Conservation (phyloP, 2,329 filamentous ascomycete genomes). For the Paecilomyces sp. region DNA sequence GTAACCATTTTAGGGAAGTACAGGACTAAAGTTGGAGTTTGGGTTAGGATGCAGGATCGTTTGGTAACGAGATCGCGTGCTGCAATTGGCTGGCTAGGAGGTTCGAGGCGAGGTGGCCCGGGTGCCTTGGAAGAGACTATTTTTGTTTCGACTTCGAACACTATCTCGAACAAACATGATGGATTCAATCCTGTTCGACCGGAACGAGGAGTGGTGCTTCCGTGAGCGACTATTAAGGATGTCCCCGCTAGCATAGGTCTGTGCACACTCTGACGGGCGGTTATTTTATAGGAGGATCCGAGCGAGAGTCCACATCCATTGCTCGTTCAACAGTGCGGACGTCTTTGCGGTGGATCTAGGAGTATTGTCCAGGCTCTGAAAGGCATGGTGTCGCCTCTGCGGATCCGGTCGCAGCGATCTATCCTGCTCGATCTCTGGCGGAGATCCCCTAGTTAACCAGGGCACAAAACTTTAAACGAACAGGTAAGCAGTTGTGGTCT, state of each 20-base stretch:
- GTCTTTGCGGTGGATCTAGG: background rate
- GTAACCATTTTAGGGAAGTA: background rate
- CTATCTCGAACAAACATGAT: background rate
- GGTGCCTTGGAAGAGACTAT: background rate
- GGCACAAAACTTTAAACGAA: background rate
- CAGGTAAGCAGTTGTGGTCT: background rate
- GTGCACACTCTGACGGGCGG: background rate
- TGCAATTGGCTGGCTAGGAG: background rate
- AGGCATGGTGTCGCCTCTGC: background rate
- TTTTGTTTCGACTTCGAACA: background rate
- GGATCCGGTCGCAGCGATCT: background rate
- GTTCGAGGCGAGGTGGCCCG: background rate
- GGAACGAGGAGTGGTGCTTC: background rate
- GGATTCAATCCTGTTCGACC: background rate
- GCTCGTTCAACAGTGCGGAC: background rate
- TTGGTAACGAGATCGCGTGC: background rate
- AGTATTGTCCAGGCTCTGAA: background rate
- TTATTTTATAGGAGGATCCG: background rate
- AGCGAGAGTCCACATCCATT: background rate
- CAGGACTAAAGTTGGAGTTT: background rate
- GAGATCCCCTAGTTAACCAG: background rate
- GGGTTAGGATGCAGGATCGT: background rate
- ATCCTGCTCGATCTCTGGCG: background rate
- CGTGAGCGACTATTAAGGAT: background rate
- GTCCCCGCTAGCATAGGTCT: background rate